phyloP scores from a whole-genome alignment of 441 rosid genomes.

The Codiaeum variegatum region DNA sequence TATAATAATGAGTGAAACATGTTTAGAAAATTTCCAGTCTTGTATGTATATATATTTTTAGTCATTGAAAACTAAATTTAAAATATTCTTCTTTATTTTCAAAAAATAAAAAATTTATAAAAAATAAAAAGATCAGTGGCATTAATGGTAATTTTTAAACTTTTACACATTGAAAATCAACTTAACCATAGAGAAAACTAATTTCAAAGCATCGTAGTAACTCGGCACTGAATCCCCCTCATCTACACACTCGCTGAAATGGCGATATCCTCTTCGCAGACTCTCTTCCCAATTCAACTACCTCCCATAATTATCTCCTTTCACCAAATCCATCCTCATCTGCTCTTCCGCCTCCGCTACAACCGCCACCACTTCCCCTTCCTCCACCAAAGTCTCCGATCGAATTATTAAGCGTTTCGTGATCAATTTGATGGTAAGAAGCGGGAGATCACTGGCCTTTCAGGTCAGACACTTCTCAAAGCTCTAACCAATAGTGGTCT shows the following conservation, averaged over 20 bases:
- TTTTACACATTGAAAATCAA: neutral
- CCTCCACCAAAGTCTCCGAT: conserved; percentile 67
- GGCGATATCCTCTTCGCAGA: conserved; percentile 46
- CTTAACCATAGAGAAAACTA: neutral
- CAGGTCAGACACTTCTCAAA: conserved; percentile 82
- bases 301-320: conserved; percentile 36
- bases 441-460: conserved; percentile 62
- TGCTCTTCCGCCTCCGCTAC: conserved; percentile 17
- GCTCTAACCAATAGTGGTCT: conserved; percentile 60
- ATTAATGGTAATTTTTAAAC: neutral
- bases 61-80: neutral
- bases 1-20: no score
- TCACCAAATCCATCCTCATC: conserved; percentile 34
- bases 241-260: conserved; percentile 5
- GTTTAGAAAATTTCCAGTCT: no score
- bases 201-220: neutral
- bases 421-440: conserved; percentile 66
- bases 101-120: no score
- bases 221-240: neutral
- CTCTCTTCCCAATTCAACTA: conserved; percentile 61
- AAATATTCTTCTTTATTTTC: no score
- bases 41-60: no score
- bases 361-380: conserved; percentile 26
- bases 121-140: neutral
- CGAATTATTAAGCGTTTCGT: conserved; percentile 81